A percentile compares a stretch with the other conserved stretches of the same genome.
Conservation (phyloP, 2,329 filamentous ascomycete species). For the Gaeumannomyces tritici region DNA sequence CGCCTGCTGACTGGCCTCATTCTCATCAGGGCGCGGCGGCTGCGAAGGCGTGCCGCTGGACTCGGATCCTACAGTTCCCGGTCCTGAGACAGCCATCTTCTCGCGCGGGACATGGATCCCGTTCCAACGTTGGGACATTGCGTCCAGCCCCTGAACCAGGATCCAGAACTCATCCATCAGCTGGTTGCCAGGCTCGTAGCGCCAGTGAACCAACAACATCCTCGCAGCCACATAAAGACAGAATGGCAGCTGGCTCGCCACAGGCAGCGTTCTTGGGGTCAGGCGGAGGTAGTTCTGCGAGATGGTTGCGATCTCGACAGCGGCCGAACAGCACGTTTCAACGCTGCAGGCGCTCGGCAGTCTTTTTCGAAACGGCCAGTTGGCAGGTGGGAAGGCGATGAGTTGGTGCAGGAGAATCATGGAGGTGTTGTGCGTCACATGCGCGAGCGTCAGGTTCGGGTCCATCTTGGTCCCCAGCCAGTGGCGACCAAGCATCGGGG, state of each 20-base stretch:
- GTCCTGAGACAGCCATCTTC: background rate
- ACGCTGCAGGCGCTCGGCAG: conserved; percentile 34
- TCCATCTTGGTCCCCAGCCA: conserved; percentile 25
- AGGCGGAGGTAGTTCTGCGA: conserved; percentile 33
- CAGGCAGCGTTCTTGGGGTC: conserved; percentile 14
- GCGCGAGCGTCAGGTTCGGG: conserved; percentile 37
- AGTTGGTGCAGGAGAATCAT: conserved; percentile 38
- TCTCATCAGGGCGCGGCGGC: background rate
- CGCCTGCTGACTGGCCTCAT: background rate
- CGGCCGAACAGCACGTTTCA: conserved; percentile 36
- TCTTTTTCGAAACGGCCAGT: conserved; percentile 16
- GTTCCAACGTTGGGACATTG: conserved; percentile 8
- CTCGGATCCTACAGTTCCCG: background rate
- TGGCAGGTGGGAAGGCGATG: conserved; percentile 31
- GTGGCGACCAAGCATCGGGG: background rate
- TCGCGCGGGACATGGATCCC: background rate
- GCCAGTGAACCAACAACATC: conserved; percentile 25
- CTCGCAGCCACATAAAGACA: conserved; percentile 35
- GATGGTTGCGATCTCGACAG: conserved; percentile 34
- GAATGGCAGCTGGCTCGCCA: conserved; percentile 31
- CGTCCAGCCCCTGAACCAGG: conserved; percentile 8
- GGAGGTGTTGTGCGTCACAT: conserved; percentile 38
- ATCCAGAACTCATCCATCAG: conserved; percentile 14
- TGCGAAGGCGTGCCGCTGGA: background rate
- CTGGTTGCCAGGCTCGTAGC: conserved; percentile 11